Conservation (phyloP, 345 rosid genomes). For the Gossypium turneri region DNA sequence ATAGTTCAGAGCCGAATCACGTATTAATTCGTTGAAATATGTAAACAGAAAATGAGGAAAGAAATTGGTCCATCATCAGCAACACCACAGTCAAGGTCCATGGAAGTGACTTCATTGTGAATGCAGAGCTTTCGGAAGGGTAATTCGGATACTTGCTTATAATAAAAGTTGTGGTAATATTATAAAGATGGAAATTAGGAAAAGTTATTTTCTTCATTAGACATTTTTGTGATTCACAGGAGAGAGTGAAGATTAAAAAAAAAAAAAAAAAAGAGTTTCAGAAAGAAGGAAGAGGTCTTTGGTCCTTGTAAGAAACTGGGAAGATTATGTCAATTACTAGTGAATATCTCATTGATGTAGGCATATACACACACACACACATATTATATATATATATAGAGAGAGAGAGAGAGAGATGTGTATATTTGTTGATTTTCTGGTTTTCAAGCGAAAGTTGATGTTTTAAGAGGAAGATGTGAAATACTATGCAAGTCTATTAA, state of each 20-base stretch:
- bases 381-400: too few species aligned
- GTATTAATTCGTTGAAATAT: not conserved
- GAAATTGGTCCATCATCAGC: slow-evolving; percentile 23
- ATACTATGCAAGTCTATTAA: too few species aligned
- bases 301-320: too few species aligned
- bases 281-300: not conserved
- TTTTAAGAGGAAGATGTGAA: not conserved
- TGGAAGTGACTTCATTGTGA: slow-evolving; percentile 23
- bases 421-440: too few species aligned
- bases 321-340: too few species aligned
- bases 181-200: not conserved
- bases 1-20: too few species aligned
- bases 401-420: too few species aligned
- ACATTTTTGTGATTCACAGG: not conserved
- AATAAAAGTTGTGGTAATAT: too few species aligned
- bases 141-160: not conserved
- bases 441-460: not conserved
- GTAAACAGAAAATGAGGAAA: slow-evolving; percentile 19
- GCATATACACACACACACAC: too few species aligned
- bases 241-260: not conserved
- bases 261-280: not conserved
- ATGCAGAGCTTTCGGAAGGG: not conserved
- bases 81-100: slow-evolving; percentile 23
- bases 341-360: too few species aligned
- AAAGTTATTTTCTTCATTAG: not conserved